Conservation (phyloP, 495 filamentous ascomycete genomes). For the Daldinia vernicosa region DNA sequence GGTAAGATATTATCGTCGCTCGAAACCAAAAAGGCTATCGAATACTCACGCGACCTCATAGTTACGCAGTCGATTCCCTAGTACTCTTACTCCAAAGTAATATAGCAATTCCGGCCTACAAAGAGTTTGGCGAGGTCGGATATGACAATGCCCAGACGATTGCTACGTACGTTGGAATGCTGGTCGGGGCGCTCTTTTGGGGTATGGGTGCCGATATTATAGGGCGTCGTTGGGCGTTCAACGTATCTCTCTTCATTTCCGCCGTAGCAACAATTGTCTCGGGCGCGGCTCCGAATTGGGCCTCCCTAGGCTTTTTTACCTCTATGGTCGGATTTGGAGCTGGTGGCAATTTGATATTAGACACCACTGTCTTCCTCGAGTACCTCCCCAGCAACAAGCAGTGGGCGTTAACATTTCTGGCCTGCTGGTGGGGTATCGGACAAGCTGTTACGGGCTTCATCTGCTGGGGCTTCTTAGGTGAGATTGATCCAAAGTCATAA, state of each 20-base stretch:
- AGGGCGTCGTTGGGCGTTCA: slow-evolving; percentile 80
- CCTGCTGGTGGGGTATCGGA: slow-evolving; percentile 82
- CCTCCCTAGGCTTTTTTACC: slow-evolving; percentile 70
- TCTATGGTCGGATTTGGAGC: slow-evolving; percentile 76
- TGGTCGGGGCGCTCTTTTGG: slow-evolving; percentile 81
- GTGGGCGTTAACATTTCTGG: slow-evolving; percentile 77
- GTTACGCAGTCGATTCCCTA: slow-evolving; percentile 74
- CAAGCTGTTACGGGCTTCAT: slow-evolving; percentile 74
- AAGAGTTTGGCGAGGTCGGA: slow-evolving; percentile 64
- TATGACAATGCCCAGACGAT: slow-evolving; percentile 67
- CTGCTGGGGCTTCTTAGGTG: slow-evolving; percentile 79
- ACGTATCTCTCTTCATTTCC: slow-evolving; percentile 72
- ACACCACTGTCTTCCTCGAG: slow-evolving; percentile 81
- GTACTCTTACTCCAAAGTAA: slow-evolving; percentile 74
- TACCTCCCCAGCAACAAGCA: slow-evolving; percentile 80
- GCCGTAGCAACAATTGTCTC: slow-evolving; percentile 72
- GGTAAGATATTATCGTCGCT: slow-evolving; percentile 52
- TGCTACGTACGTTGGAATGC: slow-evolving; percentile 73
- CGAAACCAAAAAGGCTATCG: not conserved
- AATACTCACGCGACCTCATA: slow-evolving; percentile 39
- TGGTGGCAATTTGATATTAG: slow-evolving; percentile 75
- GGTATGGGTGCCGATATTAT: slow-evolving; percentile 77
- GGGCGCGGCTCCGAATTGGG: slow-evolving; percentile 75
- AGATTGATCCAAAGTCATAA: slow-evolving; percentile 46
- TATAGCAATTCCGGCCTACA: slow-evolving; percentile 64